Percentiles rank a stretch among this genome's conserved stretches.
These are phyloP conservation scores for Cladorrhinum samala DNA, from an alignment of 495 filamentous ascomycete species.

Conservation along the genomic window DNA sequence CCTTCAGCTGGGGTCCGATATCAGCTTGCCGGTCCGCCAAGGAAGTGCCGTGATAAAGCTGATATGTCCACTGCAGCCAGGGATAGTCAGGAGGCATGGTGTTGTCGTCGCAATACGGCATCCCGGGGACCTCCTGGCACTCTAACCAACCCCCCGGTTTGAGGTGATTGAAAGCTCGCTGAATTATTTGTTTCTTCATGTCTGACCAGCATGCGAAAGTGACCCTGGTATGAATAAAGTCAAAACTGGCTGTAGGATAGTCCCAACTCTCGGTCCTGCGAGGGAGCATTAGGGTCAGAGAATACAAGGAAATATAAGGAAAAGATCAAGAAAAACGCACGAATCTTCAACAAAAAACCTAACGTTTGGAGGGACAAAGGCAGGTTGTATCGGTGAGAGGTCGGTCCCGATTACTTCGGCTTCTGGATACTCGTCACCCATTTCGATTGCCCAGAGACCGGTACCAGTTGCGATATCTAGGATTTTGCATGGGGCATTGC, in stretches of 20 bases:
- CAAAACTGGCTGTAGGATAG: constrained; percentile 23
- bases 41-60: constrained; percentile 44
- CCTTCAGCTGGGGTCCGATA: constrained; percentile 46
- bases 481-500: constrained; percentile 48
- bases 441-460: constrained; percentile 42
- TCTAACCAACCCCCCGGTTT: constrained; percentile 63
- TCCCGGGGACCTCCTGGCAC: constrained; percentile 54
- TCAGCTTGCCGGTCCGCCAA: constrained; percentile 45
- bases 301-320: constrained; percentile 20
- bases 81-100: constrained; percentile 42
- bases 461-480: constrained; percentile 69
- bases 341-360: constrained; percentile 45
- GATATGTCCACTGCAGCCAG: constrained; percentile 47
- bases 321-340: constrained; percentile 14
- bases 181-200: constrained; percentile 34
- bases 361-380: constrained; percentile 37
- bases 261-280: constrained; percentile 21
- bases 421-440: constrained; percentile 42
- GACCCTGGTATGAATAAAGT: constrained; percentile 47
- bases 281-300: constrained; percentile 19
- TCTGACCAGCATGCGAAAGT: constrained; percentile 43
- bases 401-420: constrained; percentile 37
- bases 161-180: constrained; percentile 40
- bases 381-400: constrained; percentile 41
- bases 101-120: constrained; percentile 55